Base-by-base conservation (phyloP, 768 basidiomycete species). In the Pilatotrama ljubarskyi region DNA sequence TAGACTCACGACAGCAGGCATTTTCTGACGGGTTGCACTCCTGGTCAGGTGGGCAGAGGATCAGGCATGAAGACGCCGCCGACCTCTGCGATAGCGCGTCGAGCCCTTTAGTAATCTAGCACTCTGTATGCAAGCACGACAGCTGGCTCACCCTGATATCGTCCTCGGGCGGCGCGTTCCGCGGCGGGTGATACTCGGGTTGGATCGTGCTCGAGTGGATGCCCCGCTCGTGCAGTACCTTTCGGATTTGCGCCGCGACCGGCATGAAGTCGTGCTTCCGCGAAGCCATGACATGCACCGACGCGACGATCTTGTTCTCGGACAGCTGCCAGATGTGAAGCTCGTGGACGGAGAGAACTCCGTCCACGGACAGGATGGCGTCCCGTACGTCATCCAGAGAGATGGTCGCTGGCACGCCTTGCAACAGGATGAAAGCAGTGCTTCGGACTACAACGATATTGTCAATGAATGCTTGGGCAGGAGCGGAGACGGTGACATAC, bases 251-350 rank as follows among this genome's bases (percentile, higher is more conserved):
- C 38, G 83, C 84, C 15, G 93, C 92, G 50, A 95, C 84, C 1
- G 82, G 85, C 92, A 98, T 98, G 71, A 98, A 98, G 68, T 97
- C 95, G 56, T 85, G 82, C 20, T 84, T 84, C 49, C 87, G 82
- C 38, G 86, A 86, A 8, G 94, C 86, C 66, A 91, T 83, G 48
- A 99, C 93, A 74, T 99, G 97, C 24, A 99, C 96, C 1, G 92
- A 95, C 10, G 95, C 95, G 42, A 99, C 90, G 55, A 95, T 86
- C 72, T 97, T 98, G 57, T 84, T 86, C 75, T 99, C 97, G 10
- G 93, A 95, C 48, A 99, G 83, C 69, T 96, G 94, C 97, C 97
- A 99, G 53, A 98, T 85, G 74, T 99, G 97, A 25, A 99, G 81
- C 70, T 98, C 93, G 68, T 98, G 97, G 26, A 98, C 78, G 22